Evolutionary conservation across 495 filamentous ascomycete species (phyloP).

Genomic region (Peziza echinospora): DNA sequence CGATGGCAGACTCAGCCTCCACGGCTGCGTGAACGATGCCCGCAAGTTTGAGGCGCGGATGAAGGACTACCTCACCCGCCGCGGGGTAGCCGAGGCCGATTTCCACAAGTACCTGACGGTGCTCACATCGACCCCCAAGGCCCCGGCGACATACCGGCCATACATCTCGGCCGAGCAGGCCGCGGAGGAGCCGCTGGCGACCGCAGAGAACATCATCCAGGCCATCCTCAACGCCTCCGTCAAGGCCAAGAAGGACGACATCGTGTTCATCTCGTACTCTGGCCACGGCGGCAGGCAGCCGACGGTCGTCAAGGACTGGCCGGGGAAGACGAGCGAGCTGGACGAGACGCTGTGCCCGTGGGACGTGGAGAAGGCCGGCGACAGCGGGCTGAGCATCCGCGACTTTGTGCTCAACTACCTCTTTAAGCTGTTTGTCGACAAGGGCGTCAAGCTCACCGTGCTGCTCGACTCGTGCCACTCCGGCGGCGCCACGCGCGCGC

Average conservation of each 20-base stretch:
- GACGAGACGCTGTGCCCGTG: neutral
- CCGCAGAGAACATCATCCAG: neutral
- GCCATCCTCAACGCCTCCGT: neutral
- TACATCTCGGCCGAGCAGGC: no score
- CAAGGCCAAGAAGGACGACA: neutral
- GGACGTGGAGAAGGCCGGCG: no score
- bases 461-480: constrained; percentile 3
- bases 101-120: neutral
- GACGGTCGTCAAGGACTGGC: neutral
- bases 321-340: neutral
- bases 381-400: no score
- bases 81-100: neutral
- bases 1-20: neutral
- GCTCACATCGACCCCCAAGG: neutral
- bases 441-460: neutral
- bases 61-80: neutral
- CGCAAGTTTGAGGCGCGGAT: neutral
- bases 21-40: neutral
- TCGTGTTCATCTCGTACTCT: neutral
- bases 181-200: neutral
- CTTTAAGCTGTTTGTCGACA: neutral
- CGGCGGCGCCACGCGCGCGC: constrained; percentile 1
- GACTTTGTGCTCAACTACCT: constrained; percentile 2
- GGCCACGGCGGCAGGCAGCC: neutral
- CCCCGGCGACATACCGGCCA: neutral